phyloP scores from a whole-genome alignment of 2,329 filamentous ascomycete genomes.

The Pseudocercospora vitis region DNA sequence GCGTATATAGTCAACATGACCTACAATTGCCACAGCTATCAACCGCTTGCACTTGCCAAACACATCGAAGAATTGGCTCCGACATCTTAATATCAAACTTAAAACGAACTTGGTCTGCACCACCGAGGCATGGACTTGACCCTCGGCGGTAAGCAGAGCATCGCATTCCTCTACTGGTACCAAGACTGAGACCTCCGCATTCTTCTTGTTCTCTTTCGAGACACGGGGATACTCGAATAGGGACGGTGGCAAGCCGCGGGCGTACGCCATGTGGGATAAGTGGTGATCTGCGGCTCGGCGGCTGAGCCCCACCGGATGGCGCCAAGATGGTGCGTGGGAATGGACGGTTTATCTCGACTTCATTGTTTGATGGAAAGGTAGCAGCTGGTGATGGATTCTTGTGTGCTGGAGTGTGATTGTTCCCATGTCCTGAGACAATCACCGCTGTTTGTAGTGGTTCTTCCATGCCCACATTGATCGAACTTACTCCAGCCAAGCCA shows the following conservation, averaged over 20 bases:
- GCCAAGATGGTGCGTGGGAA: not conserved
- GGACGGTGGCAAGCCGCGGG: not conserved
- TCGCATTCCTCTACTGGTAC: constrained; percentile 2
- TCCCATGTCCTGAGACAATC: too few species aligned
- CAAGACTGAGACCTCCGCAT: constrained; percentile 10
- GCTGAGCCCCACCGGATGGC: constrained; percentile 6
- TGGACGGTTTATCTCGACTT: not conserved
- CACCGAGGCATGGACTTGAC: constrained; percentile 8
- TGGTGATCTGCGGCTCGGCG: constrained; percentile 15
- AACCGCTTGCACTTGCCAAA: constrained; percentile 5
- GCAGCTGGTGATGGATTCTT: too few species aligned
- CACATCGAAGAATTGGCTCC: constrained; percentile 1
- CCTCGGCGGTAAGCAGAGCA: constrained; percentile 5
- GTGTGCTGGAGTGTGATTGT: too few species aligned
- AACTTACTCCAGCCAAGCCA: not conserved
- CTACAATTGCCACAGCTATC: constrained; percentile 5
- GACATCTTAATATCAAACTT: constrained; percentile 4
- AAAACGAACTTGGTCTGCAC: not conserved
- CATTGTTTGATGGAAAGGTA: not conserved
- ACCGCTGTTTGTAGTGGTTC: too few species aligned
- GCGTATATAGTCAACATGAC: too few species aligned
- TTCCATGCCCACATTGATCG: too few species aligned
- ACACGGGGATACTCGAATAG: not conserved
- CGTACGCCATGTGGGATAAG: not conserved
- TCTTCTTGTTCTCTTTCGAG: not conserved